Evolutionary conservation across 768 basidiomycete species (phyloP).

Genomic region (Sporobolomyces phaffii): DNA sequence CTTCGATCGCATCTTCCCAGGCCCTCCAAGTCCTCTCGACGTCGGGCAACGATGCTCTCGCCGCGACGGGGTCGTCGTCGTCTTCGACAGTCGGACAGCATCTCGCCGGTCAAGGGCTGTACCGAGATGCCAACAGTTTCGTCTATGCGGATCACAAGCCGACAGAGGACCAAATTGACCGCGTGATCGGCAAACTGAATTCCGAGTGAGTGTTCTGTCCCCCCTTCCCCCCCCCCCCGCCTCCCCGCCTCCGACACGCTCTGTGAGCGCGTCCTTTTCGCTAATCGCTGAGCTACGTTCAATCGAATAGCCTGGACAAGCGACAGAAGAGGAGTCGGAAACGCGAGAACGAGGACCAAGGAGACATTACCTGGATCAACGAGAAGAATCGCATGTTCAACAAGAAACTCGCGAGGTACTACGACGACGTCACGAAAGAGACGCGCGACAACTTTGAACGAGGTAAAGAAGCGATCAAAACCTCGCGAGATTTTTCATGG

Average conservation of each 20-base stretch:
- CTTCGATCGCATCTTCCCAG: slow-evolving; percentile 50
- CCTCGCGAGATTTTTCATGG: too few species aligned
- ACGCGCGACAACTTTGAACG: slow-evolving; percentile 97
- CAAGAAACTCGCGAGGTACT: slow-evolving; percentile 83
- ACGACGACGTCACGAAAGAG: slow-evolving; percentile 96
- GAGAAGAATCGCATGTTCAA: slow-evolving; percentile 57
- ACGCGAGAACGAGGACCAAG: slow-evolving; percentile 80
- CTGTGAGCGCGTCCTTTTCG: too few species aligned
- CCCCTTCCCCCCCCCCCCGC: slow-evolving; percentile 7
- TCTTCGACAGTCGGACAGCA: slow-evolving; percentile 44
- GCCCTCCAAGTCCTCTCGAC: slow-evolving; percentile 45
- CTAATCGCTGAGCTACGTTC: background rate
- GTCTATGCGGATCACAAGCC: slow-evolving; percentile 95
- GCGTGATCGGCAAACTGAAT: slow-evolving; percentile 85
- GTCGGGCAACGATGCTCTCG: slow-evolving; percentile 10
- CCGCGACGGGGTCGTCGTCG: background rate
- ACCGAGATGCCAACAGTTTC: slow-evolving; percentile 86
- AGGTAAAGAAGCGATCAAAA: too few species aligned
- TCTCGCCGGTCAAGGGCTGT: slow-evolving; percentile 61
- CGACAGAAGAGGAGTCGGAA: slow-evolving; percentile 85
- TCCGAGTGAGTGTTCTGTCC: slow-evolving; percentile 69
- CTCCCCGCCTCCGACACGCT: too few species aligned
- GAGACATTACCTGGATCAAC: slow-evolving; percentile 85
- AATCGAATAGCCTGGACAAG: slow-evolving; percentile 89
- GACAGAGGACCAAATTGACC: slow-evolving; percentile 87